Evolutionary conservation across 73 alveolate genomes (phyloP).

Genomic region (Effrenium voratum): DNA sequence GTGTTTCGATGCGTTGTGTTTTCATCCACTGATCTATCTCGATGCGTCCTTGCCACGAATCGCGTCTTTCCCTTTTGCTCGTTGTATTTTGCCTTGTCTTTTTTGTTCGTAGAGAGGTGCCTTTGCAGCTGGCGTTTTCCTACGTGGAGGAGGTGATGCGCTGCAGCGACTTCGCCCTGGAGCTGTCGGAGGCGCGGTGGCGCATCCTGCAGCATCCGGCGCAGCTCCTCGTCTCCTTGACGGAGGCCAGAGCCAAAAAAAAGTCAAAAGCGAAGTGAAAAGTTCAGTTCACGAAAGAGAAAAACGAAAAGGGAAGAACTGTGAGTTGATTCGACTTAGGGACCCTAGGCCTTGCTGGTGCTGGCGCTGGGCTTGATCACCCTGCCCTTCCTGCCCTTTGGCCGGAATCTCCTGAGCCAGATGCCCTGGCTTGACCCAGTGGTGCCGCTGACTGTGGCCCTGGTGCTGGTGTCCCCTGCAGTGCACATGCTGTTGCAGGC

Average conservation of each 20-base stretch:
- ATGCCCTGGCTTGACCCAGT: slow-evolving; percentile 25
- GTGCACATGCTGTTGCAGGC: slow-evolving; percentile 56
- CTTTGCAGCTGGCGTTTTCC: slow-evolving; percentile 20
- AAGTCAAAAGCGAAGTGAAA: too few species aligned
- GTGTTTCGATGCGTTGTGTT: too few species aligned
- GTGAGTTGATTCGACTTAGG: too few species aligned
- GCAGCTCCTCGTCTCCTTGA: slow-evolving; percentile 46
- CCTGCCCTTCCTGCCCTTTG: neutral
- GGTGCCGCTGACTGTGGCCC: slow-evolving; percentile 54
- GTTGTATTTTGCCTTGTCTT: too few species aligned
- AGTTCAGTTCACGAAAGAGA: too few species aligned
- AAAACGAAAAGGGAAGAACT: too few species aligned
- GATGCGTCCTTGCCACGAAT: too few species aligned
- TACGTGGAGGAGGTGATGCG: slow-evolving; percentile 52
- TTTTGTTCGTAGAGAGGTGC: too few species aligned
- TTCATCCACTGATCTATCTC: too few species aligned
- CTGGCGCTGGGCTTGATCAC: neutral
- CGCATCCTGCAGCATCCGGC: slow-evolving; percentile 50
- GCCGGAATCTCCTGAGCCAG: neutral
- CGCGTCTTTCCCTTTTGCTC: too few species aligned
- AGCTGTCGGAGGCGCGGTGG: slow-evolving; percentile 77
- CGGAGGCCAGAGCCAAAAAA: too few species aligned
- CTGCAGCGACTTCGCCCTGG: slow-evolving; percentile 72
- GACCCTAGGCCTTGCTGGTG: slow-evolving; percentile 1
- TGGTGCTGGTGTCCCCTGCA: slow-evolving; percentile 74